Conservation (phyloP, 345 rosid genomes). For the Eucalyptus cloeziana region DNA sequence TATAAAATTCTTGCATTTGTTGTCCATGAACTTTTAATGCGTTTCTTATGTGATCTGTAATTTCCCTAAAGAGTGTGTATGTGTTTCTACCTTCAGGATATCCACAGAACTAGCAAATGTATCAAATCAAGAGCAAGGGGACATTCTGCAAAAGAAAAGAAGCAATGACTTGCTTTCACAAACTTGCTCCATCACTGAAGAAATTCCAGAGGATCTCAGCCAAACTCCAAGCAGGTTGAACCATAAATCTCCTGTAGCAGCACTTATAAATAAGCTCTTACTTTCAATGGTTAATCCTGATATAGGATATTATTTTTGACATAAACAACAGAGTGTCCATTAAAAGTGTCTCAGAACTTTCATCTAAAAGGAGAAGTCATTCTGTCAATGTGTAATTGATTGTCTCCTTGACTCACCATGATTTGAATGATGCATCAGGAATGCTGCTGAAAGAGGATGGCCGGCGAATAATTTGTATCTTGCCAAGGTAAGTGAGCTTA, state of each 20-base stretch:
- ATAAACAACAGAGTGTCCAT: not conserved
- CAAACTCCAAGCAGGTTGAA: slow-evolving; percentile 32
- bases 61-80: not conserved
- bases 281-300: not conserved
- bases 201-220: slow-evolving; percentile 11
- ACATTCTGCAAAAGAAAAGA: slow-evolving; percentile 21
- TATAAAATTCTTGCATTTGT: not conserved
- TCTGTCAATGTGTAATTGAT: not conserved
- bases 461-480: slow-evolving; percentile 39
- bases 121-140: slow-evolving; percentile 25
- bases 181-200: slow-evolving; percentile 9
- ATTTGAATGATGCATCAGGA: slow-evolving; percentile 6
- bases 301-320: not conserved
- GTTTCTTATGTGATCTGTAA: not conserved
- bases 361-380: not conserved
- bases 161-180: slow-evolving; percentile 23
- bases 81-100: slow-evolving; percentile 21
- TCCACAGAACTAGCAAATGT: slow-evolving; percentile 34
- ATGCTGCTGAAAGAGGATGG: slow-evolving; percentile 26
- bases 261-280: not conserved
- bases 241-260: not conserved
- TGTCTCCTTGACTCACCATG: not conserved
- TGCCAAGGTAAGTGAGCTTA: slow-evolving; percentile 38
- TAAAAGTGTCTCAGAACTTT: not conserved
- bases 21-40: not conserved